Conservation (phyloP, 2,329 filamentous ascomycete genomes). For the Sporothrix luriei region DNA sequence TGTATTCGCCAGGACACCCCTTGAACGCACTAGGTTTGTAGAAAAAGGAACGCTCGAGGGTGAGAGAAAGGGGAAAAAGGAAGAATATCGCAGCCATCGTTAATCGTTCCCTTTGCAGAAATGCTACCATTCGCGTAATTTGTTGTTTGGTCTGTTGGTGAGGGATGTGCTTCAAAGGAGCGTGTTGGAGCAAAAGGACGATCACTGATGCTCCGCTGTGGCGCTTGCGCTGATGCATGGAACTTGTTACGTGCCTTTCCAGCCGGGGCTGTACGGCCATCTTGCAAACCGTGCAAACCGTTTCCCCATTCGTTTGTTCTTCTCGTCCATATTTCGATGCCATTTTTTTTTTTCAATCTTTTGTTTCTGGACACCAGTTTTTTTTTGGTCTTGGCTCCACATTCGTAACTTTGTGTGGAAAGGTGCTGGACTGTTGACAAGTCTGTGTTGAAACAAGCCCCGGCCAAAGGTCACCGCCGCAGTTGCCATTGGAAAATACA, state of each 20-base stretch:
- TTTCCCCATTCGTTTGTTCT: background rate
- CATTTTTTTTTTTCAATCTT: no score
- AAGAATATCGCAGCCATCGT: no score
- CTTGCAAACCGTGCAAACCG: background rate
- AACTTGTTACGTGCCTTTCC: conserved; percentile 16
- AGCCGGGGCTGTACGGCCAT: conserved; percentile 2
- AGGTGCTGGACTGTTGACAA: background rate
- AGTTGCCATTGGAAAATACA: background rate
- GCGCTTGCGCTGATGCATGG: conserved; percentile 20
- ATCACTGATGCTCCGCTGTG: conserved; percentile 5
- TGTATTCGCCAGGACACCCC: background rate
- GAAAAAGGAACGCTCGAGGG: background rate
- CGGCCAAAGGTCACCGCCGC: background rate
- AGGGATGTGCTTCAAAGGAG: background rate
- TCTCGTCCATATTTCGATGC: background rate
- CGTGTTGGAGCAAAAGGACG: background rate
- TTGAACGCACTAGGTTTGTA: background rate
- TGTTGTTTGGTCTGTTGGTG: background rate
- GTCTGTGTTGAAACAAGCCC: background rate
- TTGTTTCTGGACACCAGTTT: no score
- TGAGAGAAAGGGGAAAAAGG: no score
- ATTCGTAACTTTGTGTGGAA: background rate
- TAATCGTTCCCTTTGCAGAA: no score
- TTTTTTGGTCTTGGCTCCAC: background rate
- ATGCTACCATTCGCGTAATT: background rate